Percentiles rank a stretch among this genome's conserved stretches.
These are phyloP conservation scores for Calonectria leucothoes DNA, from an alignment of 2,329 filamentous ascomycete species.

Conservation along the genomic window DNA sequence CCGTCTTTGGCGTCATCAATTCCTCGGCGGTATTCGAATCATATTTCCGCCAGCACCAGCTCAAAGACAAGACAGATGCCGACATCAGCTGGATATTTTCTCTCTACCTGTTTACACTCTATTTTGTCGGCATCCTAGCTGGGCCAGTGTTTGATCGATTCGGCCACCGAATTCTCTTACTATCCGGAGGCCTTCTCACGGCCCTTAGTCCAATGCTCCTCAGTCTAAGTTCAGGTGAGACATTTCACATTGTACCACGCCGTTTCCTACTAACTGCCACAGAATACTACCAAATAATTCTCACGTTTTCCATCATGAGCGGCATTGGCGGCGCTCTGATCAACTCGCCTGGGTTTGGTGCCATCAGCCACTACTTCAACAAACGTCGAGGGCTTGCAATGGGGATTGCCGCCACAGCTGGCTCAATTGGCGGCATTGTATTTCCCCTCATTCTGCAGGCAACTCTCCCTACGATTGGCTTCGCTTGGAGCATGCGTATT, in stretches of 20 bases:
- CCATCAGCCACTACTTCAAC: constrained; percentile 84
- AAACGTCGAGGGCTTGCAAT: constrained; percentile 80
- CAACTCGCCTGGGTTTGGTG: constrained; percentile 80
- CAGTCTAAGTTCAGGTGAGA: neutral
- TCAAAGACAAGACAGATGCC: neutral
- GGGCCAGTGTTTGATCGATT: neutral
- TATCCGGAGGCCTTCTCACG: neutral
- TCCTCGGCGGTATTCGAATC: neutral
- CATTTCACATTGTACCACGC: neutral
- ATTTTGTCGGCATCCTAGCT: neutral
- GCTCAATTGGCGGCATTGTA: constrained; percentile 76
- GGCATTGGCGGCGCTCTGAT: constrained; percentile 80
- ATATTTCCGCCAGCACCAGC: neutral
- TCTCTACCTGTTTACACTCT: neutral
- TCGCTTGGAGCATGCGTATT: constrained; percentile 61
- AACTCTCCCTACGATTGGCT: constrained; percentile 58
- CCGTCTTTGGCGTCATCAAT: neutral
- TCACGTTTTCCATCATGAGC: constrained; percentile 79
- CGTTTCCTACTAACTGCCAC: neutral
- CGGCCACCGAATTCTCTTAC: neutral
- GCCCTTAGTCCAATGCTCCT: neutral
- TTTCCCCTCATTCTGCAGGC: constrained; percentile 64
- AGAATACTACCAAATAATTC: constrained; percentile 81
- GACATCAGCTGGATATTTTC: neutral
- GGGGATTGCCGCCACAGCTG: constrained; percentile 81